Conservation (phyloP, 177 flowering plant species). For the Vitis hybrid region DNA sequence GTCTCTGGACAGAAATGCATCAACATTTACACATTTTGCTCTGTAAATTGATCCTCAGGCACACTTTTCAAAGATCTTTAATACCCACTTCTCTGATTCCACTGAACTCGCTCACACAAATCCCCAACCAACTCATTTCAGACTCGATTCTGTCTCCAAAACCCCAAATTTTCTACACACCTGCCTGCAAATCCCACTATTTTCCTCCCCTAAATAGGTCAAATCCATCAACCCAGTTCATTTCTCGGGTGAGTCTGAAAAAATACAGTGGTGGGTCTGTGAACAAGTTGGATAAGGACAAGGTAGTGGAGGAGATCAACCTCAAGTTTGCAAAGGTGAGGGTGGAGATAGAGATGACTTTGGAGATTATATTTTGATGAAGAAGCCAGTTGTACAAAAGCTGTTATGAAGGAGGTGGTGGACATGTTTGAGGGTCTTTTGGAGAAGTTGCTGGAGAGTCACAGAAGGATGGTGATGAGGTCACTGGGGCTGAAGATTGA, state of each 20-base stretch:
- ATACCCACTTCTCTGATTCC: slow-evolving; percentile 34
- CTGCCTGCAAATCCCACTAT: slow-evolving; percentile 15
- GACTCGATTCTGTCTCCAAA: slow-evolving; percentile 8
- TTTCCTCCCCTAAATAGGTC: slow-evolving; percentile 9
- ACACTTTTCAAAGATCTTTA: slow-evolving; percentile 28
- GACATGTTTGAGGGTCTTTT: slow-evolving; percentile 64
- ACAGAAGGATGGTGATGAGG: slow-evolving; percentile 57
- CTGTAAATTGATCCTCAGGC: slow-evolving; percentile 20
- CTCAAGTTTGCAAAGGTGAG: slow-evolving; percentile 94
- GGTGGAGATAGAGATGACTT: slow-evolving; percentile 90
- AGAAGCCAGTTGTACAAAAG: slow-evolving; percentile 77
- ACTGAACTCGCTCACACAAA: slow-evolving; percentile 15
- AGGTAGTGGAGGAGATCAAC: slow-evolving; percentile 76
- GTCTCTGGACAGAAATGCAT: slow-evolving; percentile 23
- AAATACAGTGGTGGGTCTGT: slow-evolving; percentile 27
- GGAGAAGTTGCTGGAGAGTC: slow-evolving; percentile 50
- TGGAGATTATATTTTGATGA: slow-evolving; percentile 92
- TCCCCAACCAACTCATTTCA: slow-evolving; percentile 12
- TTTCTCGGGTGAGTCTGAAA: slow-evolving; percentile 16
- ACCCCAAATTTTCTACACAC: slow-evolving; percentile 9
- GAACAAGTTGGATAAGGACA: slow-evolving; percentile 38
- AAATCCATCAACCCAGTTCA: slow-evolving; percentile 15
- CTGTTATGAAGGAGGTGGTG: slow-evolving; percentile 64
- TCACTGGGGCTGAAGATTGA: slow-evolving; percentile 97
- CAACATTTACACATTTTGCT: slow-evolving; percentile 28